phyloP scores from a whole-genome alignment of 306 rosid species.

The Quercus robur region DNA sequence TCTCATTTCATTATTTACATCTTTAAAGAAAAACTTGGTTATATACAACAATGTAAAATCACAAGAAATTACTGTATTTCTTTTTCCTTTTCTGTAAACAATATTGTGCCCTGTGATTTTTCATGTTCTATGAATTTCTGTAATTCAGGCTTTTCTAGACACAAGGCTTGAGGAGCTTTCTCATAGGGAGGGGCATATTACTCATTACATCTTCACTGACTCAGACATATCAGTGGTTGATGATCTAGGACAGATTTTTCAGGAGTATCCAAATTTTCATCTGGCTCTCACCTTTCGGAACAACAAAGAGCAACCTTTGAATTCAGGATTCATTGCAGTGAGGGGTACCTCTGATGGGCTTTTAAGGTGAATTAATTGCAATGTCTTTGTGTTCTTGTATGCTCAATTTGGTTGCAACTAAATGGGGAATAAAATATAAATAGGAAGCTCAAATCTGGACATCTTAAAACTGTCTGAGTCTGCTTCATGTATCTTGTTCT shows the following conservation, averaged over 20 bases:
- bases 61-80: background rate
- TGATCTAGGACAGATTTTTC: constrained; percentile 68
- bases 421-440: background rate
- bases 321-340: constrained; percentile 94
- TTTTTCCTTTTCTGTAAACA: background rate
- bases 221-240: constrained; percentile 85
- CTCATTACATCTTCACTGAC: constrained; percentile 87
- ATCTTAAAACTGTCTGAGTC: background rate
- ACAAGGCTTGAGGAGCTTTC: constrained; percentile 50
- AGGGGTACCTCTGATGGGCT: constrained; percentile 82
- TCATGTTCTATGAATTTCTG: background rate
- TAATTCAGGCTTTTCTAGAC: constrained; percentile 72
- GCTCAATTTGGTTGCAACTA: constrained; percentile 1
- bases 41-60: background rate
- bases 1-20: background rate
- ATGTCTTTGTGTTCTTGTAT: background rate
- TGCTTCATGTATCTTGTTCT: background rate
- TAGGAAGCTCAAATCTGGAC: background rate
- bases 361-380: constrained; percentile 48
- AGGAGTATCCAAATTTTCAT: constrained; percentile 61
- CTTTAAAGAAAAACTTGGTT: background rate
- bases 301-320: constrained; percentile 87
- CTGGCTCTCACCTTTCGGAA: constrained; percentile 87
- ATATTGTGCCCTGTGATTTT: background rate
- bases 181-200: constrained; percentile 29